Conservation (phyloP, 306 rosid genomes). For the Canavalia ensiformis region DNA sequence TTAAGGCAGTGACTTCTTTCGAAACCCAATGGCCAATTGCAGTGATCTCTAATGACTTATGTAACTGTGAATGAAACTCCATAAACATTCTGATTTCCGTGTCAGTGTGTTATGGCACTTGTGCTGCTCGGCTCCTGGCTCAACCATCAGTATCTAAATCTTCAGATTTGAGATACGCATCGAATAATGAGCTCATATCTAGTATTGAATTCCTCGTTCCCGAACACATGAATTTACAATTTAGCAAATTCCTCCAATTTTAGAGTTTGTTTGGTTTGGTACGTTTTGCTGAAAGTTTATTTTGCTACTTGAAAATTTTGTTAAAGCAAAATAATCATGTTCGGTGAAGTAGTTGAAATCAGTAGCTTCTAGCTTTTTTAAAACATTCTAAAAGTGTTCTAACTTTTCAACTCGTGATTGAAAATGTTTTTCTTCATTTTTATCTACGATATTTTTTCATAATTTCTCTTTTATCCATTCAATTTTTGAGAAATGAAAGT, state of each 20-base stretch:
- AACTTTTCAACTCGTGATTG: too few relatives aligned
- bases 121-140: constrained; percentile 35
- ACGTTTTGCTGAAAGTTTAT: too few relatives aligned
- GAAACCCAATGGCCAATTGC: constrained; percentile 41
- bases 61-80: constrained; percentile 43
- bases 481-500: too few relatives aligned
- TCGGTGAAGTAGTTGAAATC: too few relatives aligned
- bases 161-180: constrained; percentile 27
- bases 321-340: too few relatives aligned
- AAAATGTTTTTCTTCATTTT: too few relatives aligned
- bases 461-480: too few relatives aligned
- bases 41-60: constrained; percentile 12
- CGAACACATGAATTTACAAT: not conserved
- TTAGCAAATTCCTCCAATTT: not conserved
- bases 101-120: constrained; percentile 38
- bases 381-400: too few relatives aligned
- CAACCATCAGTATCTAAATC: constrained; percentile 6
- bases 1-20: constrained; percentile 76
- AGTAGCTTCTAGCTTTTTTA: too few relatives aligned
- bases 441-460: too few relatives aligned
- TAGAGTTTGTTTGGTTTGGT: not conserved
- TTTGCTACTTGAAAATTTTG: too few relatives aligned
- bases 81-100: constrained; percentile 45
- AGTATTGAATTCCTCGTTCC: too few relatives aligned
- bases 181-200: constrained; percentile 27